Percentiles rank a stretch among this genome's conserved stretches.
phyloP scores from a whole-genome alignment of 2,329 filamentous ascomycete genomes.

The Neonectria hederae region DNA sequence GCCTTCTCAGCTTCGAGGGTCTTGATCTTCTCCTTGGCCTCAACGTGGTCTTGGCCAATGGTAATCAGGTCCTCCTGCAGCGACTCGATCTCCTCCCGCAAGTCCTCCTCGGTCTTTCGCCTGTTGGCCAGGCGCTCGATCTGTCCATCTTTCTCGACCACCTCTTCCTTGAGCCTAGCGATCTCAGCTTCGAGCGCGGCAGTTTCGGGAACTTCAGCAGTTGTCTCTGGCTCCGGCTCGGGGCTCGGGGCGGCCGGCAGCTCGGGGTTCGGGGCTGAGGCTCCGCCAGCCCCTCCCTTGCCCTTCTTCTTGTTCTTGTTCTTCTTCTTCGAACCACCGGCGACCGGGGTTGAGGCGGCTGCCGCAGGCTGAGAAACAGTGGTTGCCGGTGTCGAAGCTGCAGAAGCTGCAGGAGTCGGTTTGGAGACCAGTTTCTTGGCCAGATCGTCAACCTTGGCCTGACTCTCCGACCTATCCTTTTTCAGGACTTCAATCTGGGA shows the following conservation, averaged over 20 bases:
- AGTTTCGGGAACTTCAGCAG: slow-evolving; percentile 42
- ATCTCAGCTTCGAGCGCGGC: slow-evolving; percentile 60
- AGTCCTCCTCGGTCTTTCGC: slow-evolving; percentile 78
- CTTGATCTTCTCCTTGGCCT: slow-evolving; percentile 81
- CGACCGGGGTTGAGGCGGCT: slow-evolving; percentile 34
- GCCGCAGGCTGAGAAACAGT: slow-evolving; percentile 39
- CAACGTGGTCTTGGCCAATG: slow-evolving; percentile 85
- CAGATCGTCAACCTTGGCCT: slow-evolving; percentile 51
- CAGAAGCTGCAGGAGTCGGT: slow-evolving; percentile 20
- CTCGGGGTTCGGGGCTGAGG: slow-evolving; percentile 45
- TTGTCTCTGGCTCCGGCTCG: slow-evolving; percentile 47
- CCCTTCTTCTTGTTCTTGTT: slow-evolving; percentile 89
- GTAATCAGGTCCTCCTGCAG: slow-evolving; percentile 81
- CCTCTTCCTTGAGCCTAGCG: slow-evolving; percentile 59
- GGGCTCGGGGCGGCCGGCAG: slow-evolving; percentile 50
- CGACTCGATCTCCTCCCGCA: slow-evolving; percentile 86
- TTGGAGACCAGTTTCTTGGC: slow-evolving; percentile 54
- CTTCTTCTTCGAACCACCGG: slow-evolving; percentile 61
- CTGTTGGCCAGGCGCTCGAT: slow-evolving; percentile 77
- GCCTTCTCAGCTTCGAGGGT: slow-evolving; percentile 74
- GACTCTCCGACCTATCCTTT: slow-evolving; percentile 45
- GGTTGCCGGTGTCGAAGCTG: slow-evolving; percentile 32
- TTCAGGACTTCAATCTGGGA: slow-evolving; percentile 50
- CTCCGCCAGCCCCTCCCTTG: slow-evolving; percentile 68
- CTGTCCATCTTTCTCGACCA: slow-evolving; percentile 73